phyloP scores from a whole-genome alignment of 768 basidiomycete species.

The Leccinum uliginosum region DNA sequence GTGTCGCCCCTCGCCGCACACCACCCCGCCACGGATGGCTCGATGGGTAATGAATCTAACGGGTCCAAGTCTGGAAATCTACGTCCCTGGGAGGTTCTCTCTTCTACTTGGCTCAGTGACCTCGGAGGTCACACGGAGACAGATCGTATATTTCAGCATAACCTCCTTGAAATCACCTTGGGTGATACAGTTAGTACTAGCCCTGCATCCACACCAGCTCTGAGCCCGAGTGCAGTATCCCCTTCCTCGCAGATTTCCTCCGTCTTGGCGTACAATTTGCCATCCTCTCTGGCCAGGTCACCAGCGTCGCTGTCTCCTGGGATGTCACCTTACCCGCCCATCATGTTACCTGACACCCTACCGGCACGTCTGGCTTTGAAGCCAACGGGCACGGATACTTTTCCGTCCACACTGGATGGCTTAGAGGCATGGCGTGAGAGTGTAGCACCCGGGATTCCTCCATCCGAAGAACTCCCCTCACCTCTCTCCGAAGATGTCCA shows the following conservation, averaged over 20 bases:
- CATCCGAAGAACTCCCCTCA: conserved; percentile 13
- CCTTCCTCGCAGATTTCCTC: conserved; percentile 20
- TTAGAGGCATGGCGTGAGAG: conserved; percentile 29
- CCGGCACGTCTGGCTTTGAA: conserved; percentile 18
- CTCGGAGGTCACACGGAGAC: conserved; percentile 30
- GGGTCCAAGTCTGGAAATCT: conserved; percentile 13
- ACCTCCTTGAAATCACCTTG: conserved; percentile 13
- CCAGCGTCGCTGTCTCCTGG: conserved; percentile 13
- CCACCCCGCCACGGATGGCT: conserved; percentile 2
- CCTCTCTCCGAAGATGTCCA: conserved; percentile 12
- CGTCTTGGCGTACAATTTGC: conserved; percentile 9
- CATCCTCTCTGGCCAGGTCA: conserved; percentile 14
- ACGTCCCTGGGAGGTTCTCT: conserved; percentile 17
- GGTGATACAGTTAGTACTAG: conserved; percentile 17
- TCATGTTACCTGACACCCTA: conserved; percentile 13
- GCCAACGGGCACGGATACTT: conserved; percentile 29
- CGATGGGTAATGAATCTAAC: conserved; percentile 5
- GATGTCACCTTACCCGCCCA: conserved; percentile 7
- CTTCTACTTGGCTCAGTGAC: conserved; percentile 31
- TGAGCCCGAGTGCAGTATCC: conserved; percentile 19
- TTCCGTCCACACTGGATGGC: conserved; percentile 28
- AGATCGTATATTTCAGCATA: conserved; percentile 28
- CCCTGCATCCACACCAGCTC: conserved; percentile 22
- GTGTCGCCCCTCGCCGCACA: conserved; percentile 12
- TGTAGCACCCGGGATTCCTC: conserved; percentile 16